Conservation (phyloP, 2,329 filamentous ascomycete species). For the Fusarium globosum region DNA sequence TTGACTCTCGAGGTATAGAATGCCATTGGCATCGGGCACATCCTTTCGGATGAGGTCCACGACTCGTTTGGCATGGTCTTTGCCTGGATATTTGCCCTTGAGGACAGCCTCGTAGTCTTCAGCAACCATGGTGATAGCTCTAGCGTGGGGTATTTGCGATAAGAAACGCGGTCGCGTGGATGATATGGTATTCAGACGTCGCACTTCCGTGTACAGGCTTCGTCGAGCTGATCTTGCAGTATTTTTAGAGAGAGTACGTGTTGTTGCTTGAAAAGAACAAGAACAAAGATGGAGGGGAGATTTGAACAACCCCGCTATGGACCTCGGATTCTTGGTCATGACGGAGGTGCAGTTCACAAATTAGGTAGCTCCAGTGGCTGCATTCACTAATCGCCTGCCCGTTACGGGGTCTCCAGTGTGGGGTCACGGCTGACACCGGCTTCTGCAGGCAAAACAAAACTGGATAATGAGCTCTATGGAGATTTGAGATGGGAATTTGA, state of each 20-base stretch:
- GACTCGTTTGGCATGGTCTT: conserved; percentile 86
- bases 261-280: not conserved
- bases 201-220: not conserved
- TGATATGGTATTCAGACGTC: not conserved
- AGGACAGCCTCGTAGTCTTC: conserved; percentile 64
- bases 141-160: conserved; percentile 1
- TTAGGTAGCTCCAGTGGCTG: conserved; percentile 41
- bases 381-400: conserved; percentile 31
- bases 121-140: conserved; percentile 48
- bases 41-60: conserved; percentile 79
- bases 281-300: conserved; percentile 10
- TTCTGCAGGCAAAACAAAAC: conserved; percentile 27
- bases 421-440: conserved; percentile 36
- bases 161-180: not conserved
- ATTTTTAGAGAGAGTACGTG: not conserved
- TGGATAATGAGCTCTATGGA: not conserved
- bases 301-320: conserved; percentile 36
- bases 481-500: not conserved
- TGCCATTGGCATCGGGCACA: conserved; percentile 70
- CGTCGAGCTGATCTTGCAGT: not conserved
- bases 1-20: conserved; percentile 90
- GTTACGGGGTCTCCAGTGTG: conserved; percentile 22
- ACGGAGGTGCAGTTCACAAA: conserved; percentile 28
- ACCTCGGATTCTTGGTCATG: conserved; percentile 31
- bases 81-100: conserved; percentile 80